phyloP scores from a whole-genome alignment of 441 rosid genomes.

The Daphne laureola region DNA sequence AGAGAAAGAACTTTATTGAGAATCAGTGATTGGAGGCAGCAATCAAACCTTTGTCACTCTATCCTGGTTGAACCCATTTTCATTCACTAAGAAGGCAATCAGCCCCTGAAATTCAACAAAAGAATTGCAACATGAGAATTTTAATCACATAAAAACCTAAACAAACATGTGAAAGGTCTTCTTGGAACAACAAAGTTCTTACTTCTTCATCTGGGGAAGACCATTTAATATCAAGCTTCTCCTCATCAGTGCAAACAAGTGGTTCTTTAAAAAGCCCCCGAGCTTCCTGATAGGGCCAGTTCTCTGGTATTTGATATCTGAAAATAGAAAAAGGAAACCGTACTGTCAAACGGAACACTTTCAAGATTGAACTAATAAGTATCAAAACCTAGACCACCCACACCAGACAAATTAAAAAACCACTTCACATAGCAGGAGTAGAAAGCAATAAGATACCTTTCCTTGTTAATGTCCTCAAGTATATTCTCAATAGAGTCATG shows the following conservation, averaged over 20 bases:
- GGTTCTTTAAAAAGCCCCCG: conserved; percentile 82
- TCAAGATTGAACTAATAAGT: not conserved
- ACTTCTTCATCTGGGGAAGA: conserved; percentile 69
- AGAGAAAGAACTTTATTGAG: conserved; percentile 2
- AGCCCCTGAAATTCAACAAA: conserved; percentile 42
- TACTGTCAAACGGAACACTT: not conserved
- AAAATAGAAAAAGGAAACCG: conserved; percentile 1
- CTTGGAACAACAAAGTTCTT: conserved; percentile 7
- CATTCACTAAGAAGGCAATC: conserved; percentile 64
- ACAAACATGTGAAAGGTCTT: not conserved
- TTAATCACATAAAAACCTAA: conserved; percentile 1
- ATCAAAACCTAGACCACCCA: not conserved
- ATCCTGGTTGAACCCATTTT: conserved; percentile 80
- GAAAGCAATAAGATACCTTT: conserved; percentile 35
- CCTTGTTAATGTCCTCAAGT: conserved; percentile 77
- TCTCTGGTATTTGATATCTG: conserved; percentile 84
- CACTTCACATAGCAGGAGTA: conserved; percentile 1
- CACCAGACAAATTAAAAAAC: not conserved
- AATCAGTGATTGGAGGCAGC: not conserved
- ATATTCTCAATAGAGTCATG: conserved; percentile 85
- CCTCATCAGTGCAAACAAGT: conserved; percentile 46
- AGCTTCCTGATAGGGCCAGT: conserved; percentile 92
- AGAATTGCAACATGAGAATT: not conserved
- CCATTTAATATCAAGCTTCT: conserved; percentile 83
- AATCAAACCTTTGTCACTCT: conserved; percentile 72